Base-by-base conservation (phyloP, 1,284 basidiomycete genomes). In the Jaminaea rosea region DNA sequence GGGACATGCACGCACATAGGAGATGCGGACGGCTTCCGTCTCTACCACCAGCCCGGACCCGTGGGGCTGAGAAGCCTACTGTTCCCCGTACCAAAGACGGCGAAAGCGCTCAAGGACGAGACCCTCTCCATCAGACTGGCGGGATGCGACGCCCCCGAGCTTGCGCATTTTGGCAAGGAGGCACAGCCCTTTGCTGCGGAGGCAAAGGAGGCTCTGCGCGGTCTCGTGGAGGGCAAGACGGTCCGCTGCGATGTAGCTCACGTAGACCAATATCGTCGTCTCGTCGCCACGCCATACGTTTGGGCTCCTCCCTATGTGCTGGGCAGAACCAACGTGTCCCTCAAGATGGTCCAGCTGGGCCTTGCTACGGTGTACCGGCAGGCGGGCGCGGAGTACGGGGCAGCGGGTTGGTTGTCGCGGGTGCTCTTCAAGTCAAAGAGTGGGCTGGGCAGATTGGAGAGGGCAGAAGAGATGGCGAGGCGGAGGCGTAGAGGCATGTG, bases 1-100 rank as follows among this genome's bases (percentile, higher is more conserved):
- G 71, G 71, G 9, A 53, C 54, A 3, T 66, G 67, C 3, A 63
- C 69, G 15, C 57, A 58, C 4, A 68, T 73, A 1, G 71, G 71
- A 27, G 71, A 73, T 46, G 71, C 69, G 3, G 71, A 73, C 36
- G 69, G 69, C 1, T 73, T 73, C 53, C 59, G 71, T 9, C 52
- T 73, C 26, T 70, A 68, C 53, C 71, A 73, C 44, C 46, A 47
- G 31, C 71, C 71, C 1, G 69, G 69, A 0, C 58, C 59, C 8
- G 60, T 62, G 0, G 27, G 60, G 1, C 49, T 70, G 17, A 60
- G 69, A 1, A 39, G 52, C 37, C 50, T 53, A 28, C 31, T 69
- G 19, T 59, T 60, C 32, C 55, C 56, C 31, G n/a, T 52, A 39
- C 47, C 55, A 32, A 37, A 49, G 24, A 46, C 49, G 29, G 42